Conservation (phyloP, 768 basidiomycete genomes). For the Pleurotus giganteus region DNA sequence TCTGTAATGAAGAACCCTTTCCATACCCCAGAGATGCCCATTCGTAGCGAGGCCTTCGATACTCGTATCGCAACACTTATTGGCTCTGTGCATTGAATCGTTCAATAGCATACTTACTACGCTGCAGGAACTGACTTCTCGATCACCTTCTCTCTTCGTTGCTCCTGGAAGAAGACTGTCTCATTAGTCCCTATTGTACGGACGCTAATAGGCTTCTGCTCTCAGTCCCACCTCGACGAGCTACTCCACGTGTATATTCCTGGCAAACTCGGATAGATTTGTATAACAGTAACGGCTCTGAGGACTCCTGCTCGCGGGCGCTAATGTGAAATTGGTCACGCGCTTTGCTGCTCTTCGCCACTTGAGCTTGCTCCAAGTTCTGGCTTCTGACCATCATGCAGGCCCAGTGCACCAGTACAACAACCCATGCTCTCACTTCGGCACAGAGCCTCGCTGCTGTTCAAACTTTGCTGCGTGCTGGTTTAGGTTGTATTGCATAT, state of each 20-base stretch:
- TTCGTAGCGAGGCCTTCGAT: slow-evolving; percentile 89
- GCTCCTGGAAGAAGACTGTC: too few relatives aligned
- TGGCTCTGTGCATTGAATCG: slow-evolving; percentile 35
- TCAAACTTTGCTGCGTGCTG: slow-evolving; percentile 69
- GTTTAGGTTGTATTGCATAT: slow-evolving; percentile 75
- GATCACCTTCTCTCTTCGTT: too few relatives aligned
- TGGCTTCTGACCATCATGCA: slow-evolving; percentile 29
- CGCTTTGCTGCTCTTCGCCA: neutral
- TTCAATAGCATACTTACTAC: too few relatives aligned
- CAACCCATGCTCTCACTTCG: slow-evolving; percentile 40
- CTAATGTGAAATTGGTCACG: slow-evolving; percentile 17
- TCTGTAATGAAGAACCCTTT: slow-evolving; percentile 99
- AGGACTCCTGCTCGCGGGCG: too few relatives aligned
- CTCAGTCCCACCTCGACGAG: too few relatives aligned
- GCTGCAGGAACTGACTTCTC: too few relatives aligned
- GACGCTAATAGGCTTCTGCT: too few relatives aligned
- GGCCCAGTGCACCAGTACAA: slow-evolving; percentile 29
- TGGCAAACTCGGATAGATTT: too few relatives aligned
- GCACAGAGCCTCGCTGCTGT: slow-evolving; percentile 68
- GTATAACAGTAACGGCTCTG: too few relatives aligned
- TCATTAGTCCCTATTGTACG: too few relatives aligned
- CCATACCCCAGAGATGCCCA: slow-evolving; percentile 99
- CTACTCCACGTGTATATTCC: too few relatives aligned
- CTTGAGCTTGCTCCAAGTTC: neutral
- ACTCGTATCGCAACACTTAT: slow-evolving; percentile 60